These are phyloP conservation scores for Testicularia cyperi DNA, from an alignment of 1,284 basidiomycete genomes.

Conservation along the genomic window DNA sequence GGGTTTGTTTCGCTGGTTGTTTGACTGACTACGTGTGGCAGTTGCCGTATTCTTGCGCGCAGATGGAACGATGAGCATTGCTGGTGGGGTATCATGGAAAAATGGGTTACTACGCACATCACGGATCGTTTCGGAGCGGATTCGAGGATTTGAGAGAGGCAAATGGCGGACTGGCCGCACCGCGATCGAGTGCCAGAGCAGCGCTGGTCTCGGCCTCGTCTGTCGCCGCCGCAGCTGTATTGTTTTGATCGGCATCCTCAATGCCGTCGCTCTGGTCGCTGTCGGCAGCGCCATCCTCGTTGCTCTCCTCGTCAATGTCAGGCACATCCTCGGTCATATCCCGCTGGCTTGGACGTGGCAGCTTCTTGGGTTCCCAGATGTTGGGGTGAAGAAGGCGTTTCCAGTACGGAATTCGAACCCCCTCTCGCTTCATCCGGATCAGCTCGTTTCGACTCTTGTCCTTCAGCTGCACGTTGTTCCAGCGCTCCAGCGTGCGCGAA, in stretches of 20 bases:
- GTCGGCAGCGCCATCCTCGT: conserved; percentile 1
- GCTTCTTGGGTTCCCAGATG: conserved; percentile 22
- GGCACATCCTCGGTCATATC: conserved; percentile 32
- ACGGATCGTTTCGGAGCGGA: conserved; percentile 12
- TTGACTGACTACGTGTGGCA: too few species aligned
- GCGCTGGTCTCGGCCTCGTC: neutral
- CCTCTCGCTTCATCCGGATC: conserved; percentile 33
- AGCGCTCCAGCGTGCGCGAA: conserved; percentile 10
- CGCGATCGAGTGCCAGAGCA: neutral
- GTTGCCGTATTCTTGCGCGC: too few species aligned
- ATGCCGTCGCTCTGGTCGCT: conserved; percentile 3
- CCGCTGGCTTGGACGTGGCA: neutral
- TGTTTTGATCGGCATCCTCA: conserved; percentile 1
- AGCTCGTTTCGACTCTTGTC: conserved; percentile 49
- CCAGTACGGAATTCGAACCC: conserved; percentile 37
- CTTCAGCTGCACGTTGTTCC: conserved; percentile 53
- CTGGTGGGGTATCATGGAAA: too few species aligned
- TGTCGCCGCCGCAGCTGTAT: neutral
- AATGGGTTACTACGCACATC: too few species aligned
- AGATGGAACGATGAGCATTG: too few species aligned
- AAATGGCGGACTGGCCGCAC: neutral
- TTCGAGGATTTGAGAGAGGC: conserved; percentile 4
- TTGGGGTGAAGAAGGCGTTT: conserved; percentile 33
- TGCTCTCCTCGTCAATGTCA: conserved; percentile 1
- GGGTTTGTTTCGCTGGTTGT: too few species aligned